These are phyloP conservation scores for Neocatenulostroma microsporum DNA, from an alignment of 2,329 filamentous ascomycete genomes.

Conservation along the genomic window DNA sequence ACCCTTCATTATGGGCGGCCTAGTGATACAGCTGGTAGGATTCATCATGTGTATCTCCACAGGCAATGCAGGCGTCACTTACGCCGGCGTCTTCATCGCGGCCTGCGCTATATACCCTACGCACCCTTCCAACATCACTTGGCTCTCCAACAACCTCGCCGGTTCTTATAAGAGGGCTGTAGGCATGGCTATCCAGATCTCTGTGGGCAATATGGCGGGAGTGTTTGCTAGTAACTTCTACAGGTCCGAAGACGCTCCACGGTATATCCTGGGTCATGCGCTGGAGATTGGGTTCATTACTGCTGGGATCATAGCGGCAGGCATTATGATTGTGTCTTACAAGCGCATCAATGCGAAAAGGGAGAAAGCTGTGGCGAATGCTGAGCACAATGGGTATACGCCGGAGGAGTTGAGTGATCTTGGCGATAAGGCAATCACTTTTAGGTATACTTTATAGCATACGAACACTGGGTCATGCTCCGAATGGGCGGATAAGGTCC, in stretches of 20 bases:
- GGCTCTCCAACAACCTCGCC: slow-evolving; percentile 47
- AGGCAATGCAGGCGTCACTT: slow-evolving; percentile 16
- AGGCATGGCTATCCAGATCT: slow-evolving; percentile 42
- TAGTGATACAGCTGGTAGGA: slow-evolving; percentile 18
- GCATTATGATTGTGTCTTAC: slow-evolving; percentile 46
- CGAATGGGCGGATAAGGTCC: too few species aligned
- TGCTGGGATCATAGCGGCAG: slow-evolving; percentile 39
- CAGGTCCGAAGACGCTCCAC: slow-evolving; percentile 42
- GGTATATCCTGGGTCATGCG: slow-evolving; percentile 45
- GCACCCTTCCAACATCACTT: slow-evolving; percentile 34
- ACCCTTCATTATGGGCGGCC: slow-evolving; percentile 19
- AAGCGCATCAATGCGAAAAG: slow-evolving; percentile 52
- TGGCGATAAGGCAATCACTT: slow-evolving; percentile 57
- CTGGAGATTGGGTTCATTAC: slow-evolving; percentile 45
- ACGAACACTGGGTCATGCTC: too few species aligned
- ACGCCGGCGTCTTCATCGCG: slow-evolving; percentile 25
- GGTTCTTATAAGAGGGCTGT: slow-evolving; percentile 47
- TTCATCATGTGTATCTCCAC: slow-evolving; percentile 20
- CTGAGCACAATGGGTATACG: slow-evolving; percentile 35
- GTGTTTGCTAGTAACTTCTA: slow-evolving; percentile 68
- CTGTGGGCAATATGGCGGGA: slow-evolving; percentile 41
- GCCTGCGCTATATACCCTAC: slow-evolving; percentile 18
- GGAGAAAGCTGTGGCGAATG: slow-evolving; percentile 29
- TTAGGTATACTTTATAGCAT: slow-evolving; percentile 54
- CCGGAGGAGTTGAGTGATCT: slow-evolving; percentile 49